Evolutionary conservation across 768 basidiomycete species (phyloP), one percentile per base, ranked within the genome.

Genomic region (Phylloporus sp.): DNA sequence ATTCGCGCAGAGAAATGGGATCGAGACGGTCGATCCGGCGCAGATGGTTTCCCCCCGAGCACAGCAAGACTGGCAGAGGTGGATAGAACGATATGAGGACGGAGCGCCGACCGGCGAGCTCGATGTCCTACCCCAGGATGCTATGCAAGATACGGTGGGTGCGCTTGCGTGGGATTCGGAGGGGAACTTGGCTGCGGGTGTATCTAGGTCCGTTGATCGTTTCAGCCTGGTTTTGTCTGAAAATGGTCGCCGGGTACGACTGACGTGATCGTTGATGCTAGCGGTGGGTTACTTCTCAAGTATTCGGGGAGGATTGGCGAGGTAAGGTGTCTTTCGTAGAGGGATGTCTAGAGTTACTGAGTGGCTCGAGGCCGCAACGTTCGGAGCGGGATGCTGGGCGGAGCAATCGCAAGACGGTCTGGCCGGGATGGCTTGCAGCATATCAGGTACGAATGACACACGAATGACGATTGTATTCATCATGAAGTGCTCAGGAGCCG

Each of bases 261-360:
- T 42, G 40, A 55, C 11, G 10, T 23, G n/a, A n/a, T n/a, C n/a
- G n/a, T 17, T 17, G 5, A 3, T 32, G 38, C 29, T 48, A 90
- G 89, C 53, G 89, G 89, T 6, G 89, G 89, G 0, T 63, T 91
- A n/a, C 69, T 91, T 42, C 72, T 91, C 44, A 91, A 91, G 61
- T 64, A 72, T 38, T 73, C 86, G 4, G 89, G 89, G 11, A 71
- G 89, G 38, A 62, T 90, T 4, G 90, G 89, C 23, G 86, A 90
- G 71, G 87, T 87, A 33, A 52, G 56, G 41, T 13, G 9, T 34
- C 11, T 46, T 39, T 3, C 1, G 13, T 6, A 17, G 10, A 10
- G 8, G 18, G 35, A 20, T 15, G n/a, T 9, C 5, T 10, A 13
- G 18, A n/a, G 10, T 27, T 38, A 21, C 50, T 49, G 38, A 41